A percentile compares a stretch with the other conserved stretches of the same genome.
Evolutionary conservation across 495 filamentous ascomycete species (phyloP).

Genomic region (Neurospora tetraspora): DNA sequence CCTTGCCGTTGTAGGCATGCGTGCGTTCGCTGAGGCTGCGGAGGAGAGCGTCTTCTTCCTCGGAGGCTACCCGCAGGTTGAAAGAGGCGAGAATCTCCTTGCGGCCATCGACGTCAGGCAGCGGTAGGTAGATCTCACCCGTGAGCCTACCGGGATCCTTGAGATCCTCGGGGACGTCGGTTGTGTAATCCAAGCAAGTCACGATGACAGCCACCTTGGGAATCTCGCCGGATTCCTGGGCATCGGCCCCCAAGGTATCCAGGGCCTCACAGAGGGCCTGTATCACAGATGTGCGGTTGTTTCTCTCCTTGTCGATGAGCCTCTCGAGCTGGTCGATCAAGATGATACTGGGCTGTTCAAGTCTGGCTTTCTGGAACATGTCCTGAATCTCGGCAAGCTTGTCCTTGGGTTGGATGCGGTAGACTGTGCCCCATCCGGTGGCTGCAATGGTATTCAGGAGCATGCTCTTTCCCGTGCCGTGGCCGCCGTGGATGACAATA

Average conservation of each 20-base stretch:
- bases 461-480: constrained; percentile 73
- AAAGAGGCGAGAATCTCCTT: constrained; percentile 61
- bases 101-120: constrained; percentile 64
- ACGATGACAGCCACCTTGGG: constrained; percentile 55
- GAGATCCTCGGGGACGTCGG: constrained; percentile 65
- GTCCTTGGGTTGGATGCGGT: constrained; percentile 46
- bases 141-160: constrained; percentile 56
- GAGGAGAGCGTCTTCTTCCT: constrained; percentile 28
- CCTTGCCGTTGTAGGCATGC: constrained; percentile 44
- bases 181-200: constrained; percentile 60
- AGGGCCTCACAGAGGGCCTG: constrained; percentile 43
- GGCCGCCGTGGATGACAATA: constrained; percentile 70
- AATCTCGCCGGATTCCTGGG: constrained; percentile 21
- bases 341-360: constrained; percentile 68
- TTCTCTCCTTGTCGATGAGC: constrained; percentile 56
- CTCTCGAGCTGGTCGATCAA: constrained; percentile 74
- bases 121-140: constrained; percentile 66
- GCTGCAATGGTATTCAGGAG: constrained; percentile 55
- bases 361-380: constrained; percentile 60
- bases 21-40: constrained; percentile 38
- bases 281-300: constrained; percentile 36
- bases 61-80: constrained; percentile 24
- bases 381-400: constrained; percentile 52
- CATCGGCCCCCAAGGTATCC: constrained; percentile 34
- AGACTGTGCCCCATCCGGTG: constrained; percentile 59